Base-by-base conservation (phyloP, 2,329 filamentous ascomycete species). In the Pestalotiopsis sp. region DNA sequence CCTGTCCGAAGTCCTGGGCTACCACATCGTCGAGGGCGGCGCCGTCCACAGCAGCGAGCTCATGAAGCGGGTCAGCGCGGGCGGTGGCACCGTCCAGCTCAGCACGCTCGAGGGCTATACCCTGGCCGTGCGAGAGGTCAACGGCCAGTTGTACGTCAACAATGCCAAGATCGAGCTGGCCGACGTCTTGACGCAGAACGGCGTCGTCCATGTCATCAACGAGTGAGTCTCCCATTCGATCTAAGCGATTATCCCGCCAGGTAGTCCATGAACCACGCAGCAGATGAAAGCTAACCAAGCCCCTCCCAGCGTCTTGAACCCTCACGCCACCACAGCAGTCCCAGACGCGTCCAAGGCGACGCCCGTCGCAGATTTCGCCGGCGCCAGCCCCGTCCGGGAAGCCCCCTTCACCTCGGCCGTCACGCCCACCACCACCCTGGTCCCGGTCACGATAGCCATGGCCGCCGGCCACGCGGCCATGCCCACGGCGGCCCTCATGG, bases 251-350 rank as follows among this genome's bases (percentile, higher is more conserved):
- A 25, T 25, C 3, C 79, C 79, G 63, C 76, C 81, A 2, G 31
- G 31, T 68, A 77, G 83, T 52, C 64, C 78, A 14, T 73, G 1
- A 45, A 4, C 12, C n/a, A 13, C 1, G 25, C 31, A 13, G 23
- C 17, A 23, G 13, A 52, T 13, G 27, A 27, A 12, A 13, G 60
- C 60, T 63, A 41, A 63, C n/a, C 11, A 23, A 11, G 13, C 4
- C 2, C 17, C n/a, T 78, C 67, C 76, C 67, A 82, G 80, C 66
- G 79, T 82, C 0, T 72, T 83, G 5, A 81, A 80, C 68, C 80
- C 80, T 1, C 68, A 74, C 12, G 76, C 74, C 4, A 71, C 78
- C 3, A 72, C 71, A 3, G 72, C 73, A 0, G 68, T 74, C 5
- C 80, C 79, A 0, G 75, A 80, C 39, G 74, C 77, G 1, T 71